Evolutionary conservation across 2,329 filamentous ascomycete genomes (phyloP).

Genomic region (Monascus ruber): DNA sequence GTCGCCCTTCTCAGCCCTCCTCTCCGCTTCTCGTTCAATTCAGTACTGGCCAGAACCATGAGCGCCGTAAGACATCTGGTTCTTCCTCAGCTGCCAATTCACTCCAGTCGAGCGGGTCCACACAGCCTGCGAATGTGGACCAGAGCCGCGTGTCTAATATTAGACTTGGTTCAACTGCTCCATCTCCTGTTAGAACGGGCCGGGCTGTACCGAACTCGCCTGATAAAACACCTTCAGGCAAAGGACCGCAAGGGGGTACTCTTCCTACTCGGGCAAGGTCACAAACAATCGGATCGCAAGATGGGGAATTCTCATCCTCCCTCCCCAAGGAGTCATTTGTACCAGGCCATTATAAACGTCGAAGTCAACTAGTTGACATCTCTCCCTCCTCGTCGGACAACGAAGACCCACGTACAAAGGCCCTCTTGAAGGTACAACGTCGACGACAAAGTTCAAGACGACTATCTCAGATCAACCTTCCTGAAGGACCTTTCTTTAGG

Average conservation of each 20-base stretch:
- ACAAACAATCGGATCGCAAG: conserved; percentile 86
- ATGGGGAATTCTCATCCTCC: conserved; percentile 60
- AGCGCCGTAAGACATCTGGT: conserved; percentile 85
- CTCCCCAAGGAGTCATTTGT: conserved; percentile 52
- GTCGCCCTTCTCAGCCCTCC: conserved; percentile 68
- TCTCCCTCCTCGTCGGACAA: conserved; percentile 97
- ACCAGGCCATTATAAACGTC: conserved; percentile 68
- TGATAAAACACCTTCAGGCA: conserved; percentile 50
- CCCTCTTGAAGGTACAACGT: conserved; percentile 79
- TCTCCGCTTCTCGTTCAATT: conserved; percentile 96
- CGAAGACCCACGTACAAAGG: conserved; percentile 84
- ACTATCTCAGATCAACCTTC: conserved; percentile 78
- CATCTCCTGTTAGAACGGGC: conserved; percentile 42
- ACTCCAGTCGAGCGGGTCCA: conserved; percentile 58
- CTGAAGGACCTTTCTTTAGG: conserved; percentile 75
- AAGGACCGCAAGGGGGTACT: conserved; percentile 49
- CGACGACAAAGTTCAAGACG: conserved; percentile 91
- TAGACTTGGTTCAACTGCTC: conserved; percentile 40
- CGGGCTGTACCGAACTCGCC: conserved; percentile 38
- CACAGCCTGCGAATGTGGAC: conserved; percentile 65
- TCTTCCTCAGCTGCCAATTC: conserved; percentile 67
- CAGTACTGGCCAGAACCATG: conserved; percentile 68
- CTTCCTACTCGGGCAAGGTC: conserved; percentile 67
- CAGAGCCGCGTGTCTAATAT: conserved; percentile 49
- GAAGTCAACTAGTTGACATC: conserved; percentile 90